Base-by-base conservation (phyloP, 2,329 filamentous ascomycete species). In the Colletotrichum tabaci region DNA sequence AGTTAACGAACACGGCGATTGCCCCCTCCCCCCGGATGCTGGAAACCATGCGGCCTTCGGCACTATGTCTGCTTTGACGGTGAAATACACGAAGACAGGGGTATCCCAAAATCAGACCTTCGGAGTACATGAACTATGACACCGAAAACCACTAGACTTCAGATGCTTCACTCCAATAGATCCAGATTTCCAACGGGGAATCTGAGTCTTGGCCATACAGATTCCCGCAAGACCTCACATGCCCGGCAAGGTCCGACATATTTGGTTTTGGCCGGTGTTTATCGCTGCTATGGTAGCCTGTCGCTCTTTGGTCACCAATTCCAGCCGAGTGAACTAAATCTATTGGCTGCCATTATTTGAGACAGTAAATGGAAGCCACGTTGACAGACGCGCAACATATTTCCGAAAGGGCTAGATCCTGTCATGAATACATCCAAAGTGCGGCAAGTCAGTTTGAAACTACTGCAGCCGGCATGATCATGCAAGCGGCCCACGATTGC, bases 391-490 rank as follows among this genome's bases (percentile, higher is more conserved):
- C 62, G 57, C 56, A 60, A 61, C 30, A 44, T 15, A 47, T 30
- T 40, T 38, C 35, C 10, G 13, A 50, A 23, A 8, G 5, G 38
- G 23, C 21, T 23, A 3, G 23, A 53, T 35, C 35, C 44, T 30
- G 23, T 18, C 10, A 16, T n/a, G 21, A 46, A 47, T 15, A 52
- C 68, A 49, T 67, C 64, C 46, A 26, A 61, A 57, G 64, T 71
- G 64, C 57, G 57, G 64, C 44, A 67, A 40, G 16, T 16, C n/a
- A 4, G 13, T 23, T 52, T 67, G 68, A 71, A 71, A 71, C 68
- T 58, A 58, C 52, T 44, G 64, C n/a, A 35, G 50, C 44, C 50
- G 64, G 44, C 44, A 58, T 61, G 16, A 15, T 71, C 46, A 63
- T 67, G 68, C 64, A 38, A 42, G 56, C n/a, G 26, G 3, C 8